Percentiles rank a stretch among this genome's conserved stretches.
These are phyloP conservation scores for Erodium texanum DNA, from an alignment of 441 rosid species.

Conservation along the genomic window DNA sequence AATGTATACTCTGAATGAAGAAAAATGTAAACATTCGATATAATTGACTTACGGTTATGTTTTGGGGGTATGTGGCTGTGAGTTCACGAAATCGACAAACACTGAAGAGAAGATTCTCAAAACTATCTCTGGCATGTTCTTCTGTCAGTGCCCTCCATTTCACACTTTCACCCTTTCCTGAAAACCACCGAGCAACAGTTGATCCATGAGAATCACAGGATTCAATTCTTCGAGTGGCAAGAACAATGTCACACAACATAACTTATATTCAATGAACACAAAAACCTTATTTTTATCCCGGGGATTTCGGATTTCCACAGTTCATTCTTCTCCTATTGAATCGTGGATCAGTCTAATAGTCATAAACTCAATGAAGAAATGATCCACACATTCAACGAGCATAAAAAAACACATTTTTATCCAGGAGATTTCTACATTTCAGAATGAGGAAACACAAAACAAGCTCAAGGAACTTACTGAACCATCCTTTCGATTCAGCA, in stretches of 20 bases:
- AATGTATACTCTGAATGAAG: background rate
- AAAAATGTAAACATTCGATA: background rate
- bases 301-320: too few relatives aligned
- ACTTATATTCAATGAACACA: too few relatives aligned
- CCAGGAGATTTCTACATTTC: background rate
- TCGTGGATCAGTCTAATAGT: too few relatives aligned
- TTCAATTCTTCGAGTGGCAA: conserved; percentile 8
- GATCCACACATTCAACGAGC: background rate
- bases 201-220: conserved; percentile 13
- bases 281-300: too few relatives aligned
- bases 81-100: conserved; percentile 91
- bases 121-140: conserved; percentile 97
- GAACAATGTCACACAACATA: conserved; percentile 1
- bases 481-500: conserved; percentile 91
- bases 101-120: conserved; percentile 91
- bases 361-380: background rate
- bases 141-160: conserved; percentile 81
- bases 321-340: too few relatives aligned
- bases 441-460: background rate
- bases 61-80: conserved; percentile 75
- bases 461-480: conserved; percentile 47
- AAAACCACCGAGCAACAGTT: conserved; percentile 11
- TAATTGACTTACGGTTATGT: conserved; percentile 69
- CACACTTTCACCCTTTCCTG: conserved; percentile 67
- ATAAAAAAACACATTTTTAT: background rate